These are phyloP conservation scores for Mycena leptocephala DNA, from an alignment of 768 basidiomycete species.

Conservation along the genomic window DNA sequence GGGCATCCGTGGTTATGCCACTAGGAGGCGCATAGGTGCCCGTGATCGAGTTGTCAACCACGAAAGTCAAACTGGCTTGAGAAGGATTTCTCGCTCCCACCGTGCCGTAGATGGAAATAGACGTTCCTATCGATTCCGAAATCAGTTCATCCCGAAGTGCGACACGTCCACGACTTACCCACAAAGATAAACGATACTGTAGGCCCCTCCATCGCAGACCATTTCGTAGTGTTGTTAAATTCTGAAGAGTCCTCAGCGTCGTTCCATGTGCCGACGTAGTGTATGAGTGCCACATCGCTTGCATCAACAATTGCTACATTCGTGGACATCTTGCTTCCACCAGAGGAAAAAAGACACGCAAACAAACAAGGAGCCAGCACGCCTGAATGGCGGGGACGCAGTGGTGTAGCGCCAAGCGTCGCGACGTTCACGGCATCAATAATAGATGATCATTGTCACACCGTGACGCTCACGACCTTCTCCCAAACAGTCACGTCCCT, in stretches of 20 bases:
- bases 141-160: too few relatives aligned
- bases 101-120: slow-evolving; percentile 10
- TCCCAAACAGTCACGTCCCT: too few relatives aligned
- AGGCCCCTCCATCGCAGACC: not conserved
- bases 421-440: too few relatives aligned
- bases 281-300: not conserved
- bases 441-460: too few relatives aligned
- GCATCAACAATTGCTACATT: slow-evolving; percentile 21
- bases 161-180: not conserved
- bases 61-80: not conserved
- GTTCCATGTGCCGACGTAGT: slow-evolving; percentile 2
- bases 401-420: too few relatives aligned
- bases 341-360: too few relatives aligned
- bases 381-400: too few relatives aligned
- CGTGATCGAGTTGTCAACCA: not conserved
- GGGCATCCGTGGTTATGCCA: not conserved
- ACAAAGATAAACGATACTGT: slow-evolving; percentile 13
- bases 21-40: not conserved
- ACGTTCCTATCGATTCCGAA: not conserved
- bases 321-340: not conserved
- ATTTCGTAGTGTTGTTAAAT: slow-evolving; percentile 15
- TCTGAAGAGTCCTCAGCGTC: not conserved
- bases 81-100: not conserved
- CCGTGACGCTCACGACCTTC: too few relatives aligned
- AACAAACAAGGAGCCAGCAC: too few relatives aligned